These are phyloP conservation scores for Gynostemma pentaphyllum DNA, from an alignment of 306 rosid genomes.

Conservation along the genomic window DNA sequence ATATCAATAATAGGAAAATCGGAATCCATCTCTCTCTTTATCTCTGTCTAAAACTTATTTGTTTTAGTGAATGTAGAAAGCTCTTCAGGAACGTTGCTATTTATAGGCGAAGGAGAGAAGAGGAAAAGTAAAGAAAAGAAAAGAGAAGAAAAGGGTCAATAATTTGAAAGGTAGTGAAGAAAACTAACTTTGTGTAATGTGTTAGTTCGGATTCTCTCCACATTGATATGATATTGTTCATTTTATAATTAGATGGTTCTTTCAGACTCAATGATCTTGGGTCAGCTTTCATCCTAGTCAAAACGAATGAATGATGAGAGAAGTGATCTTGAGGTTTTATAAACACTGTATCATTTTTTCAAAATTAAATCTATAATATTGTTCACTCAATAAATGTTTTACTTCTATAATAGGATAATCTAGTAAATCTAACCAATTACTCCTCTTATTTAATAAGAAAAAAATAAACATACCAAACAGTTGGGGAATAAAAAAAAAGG, in stretches of 20 bases:
- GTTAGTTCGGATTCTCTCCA: no score
- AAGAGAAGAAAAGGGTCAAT: neutral
- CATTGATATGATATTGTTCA: no score
- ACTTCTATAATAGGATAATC: no score
- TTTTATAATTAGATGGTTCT: no score
- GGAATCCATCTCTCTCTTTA: constrained; percentile 20
- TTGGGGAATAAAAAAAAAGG: neutral
- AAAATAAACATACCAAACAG: neutral
- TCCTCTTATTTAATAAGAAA: neutral
- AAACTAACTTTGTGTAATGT: neutral
- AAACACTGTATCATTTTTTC: no score
- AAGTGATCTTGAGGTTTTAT: no score
- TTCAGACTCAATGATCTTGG: no score
- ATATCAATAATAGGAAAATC: constrained; percentile 72
- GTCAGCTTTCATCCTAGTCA: no score
- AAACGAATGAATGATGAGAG: neutral
- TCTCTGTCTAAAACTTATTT: neutral
- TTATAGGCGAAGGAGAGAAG: neutral
- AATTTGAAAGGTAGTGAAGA: neutral
- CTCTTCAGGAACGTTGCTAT: neutral
- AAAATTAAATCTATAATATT: no score
- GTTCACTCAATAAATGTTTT: no score
- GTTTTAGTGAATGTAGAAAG: neutral
- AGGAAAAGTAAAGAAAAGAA: neutral
- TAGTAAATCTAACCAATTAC: no score